Percentiles rank a stretch among this genome's conserved stretches.
Evolutionary conservation across 2,329 filamentous ascomycete species (phyloP).

Genomic region (Cladophialophora exuberans): DNA sequence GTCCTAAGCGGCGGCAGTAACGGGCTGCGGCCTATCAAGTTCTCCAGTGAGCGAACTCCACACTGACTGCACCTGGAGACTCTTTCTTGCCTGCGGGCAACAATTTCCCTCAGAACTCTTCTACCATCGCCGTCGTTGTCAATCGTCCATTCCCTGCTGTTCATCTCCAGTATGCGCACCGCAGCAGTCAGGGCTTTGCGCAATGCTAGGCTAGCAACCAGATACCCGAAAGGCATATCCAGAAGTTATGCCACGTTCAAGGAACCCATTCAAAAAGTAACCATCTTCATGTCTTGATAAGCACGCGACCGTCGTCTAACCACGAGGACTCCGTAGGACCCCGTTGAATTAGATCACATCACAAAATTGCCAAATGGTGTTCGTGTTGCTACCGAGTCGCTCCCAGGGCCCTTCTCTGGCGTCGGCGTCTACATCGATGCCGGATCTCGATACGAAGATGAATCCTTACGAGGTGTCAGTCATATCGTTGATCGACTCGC

Average conservation of each 20-base stretch:
- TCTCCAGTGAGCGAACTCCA: neutral
- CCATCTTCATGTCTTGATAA: neutral
- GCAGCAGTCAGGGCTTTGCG: constrained; percentile 28
- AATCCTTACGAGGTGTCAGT: constrained; percentile 81
- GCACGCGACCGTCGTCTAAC: constrained; percentile 4
- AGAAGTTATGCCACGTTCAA: constrained; percentile 32
- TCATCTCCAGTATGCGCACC: constrained; percentile 27
- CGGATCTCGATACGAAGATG: constrained; percentile 90
- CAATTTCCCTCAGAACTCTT: neutral
- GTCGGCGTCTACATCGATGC: constrained; percentile 96
- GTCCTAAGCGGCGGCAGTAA: neutral
- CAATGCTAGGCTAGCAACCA: constrained; percentile 23
- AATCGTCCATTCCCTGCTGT: neutral
- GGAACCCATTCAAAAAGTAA: constrained; percentile 31
- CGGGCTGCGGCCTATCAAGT: neutral
- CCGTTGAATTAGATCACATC: constrained; percentile 82
- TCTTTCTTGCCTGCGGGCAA: neutral
- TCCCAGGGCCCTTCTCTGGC: constrained; percentile 91
- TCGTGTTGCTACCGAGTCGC: constrained; percentile 89
- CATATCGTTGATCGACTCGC: constrained; percentile 95
- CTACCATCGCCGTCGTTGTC: neutral
- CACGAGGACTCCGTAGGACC: constrained; percentile 63
- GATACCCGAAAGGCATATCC: constrained; percentile 9
- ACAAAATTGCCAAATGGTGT: constrained; percentile 90
- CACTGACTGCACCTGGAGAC: neutral